Conservation (phyloP, 495 filamentous ascomycete genomes). For the Tuber indicum region DNA sequence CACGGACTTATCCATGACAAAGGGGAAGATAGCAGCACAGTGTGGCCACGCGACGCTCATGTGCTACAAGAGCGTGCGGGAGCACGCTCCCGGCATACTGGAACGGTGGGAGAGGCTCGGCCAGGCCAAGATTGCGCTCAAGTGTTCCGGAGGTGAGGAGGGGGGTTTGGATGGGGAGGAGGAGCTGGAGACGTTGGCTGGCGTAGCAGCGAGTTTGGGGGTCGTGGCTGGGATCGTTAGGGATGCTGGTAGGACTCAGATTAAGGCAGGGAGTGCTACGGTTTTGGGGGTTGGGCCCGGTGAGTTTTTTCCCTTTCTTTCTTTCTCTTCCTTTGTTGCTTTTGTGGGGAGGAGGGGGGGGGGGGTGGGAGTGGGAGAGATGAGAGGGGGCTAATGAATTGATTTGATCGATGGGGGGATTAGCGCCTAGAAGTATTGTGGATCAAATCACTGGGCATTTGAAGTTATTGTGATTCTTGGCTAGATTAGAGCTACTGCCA, state of each 20-base stretch:
- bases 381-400: constrained; percentile 13
- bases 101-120: constrained; percentile 75
- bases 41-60: constrained; percentile 92
- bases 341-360: neutral
- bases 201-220: constrained; percentile 71
- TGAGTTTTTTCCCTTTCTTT: constrained; percentile 7
- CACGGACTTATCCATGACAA: constrained; percentile 93
- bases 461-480: constrained; percentile 63
- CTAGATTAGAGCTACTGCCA: neutral
- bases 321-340: neutral
- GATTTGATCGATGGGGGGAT: neutral
- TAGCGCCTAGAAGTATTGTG: constrained; percentile 74
- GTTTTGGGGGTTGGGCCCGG: constrained; percentile 77
- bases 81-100: constrained; percentile 57
- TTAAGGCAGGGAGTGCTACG: constrained; percentile 82
- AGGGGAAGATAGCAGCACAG: constrained; percentile 98
- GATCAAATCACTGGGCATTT: constrained; percentile 80
- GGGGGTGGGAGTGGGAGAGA: neutral
- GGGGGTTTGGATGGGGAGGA: constrained; percentile 51
- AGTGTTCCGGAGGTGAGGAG: constrained; percentile 54
- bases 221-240: constrained; percentile 80
- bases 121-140: constrained; percentile 87
- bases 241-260: constrained; percentile 96
- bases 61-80: constrained; percentile 77
- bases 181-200: constrained; percentile 68